Base-by-base conservation (phyloP, 345 rosid genomes). In the Angophora floribunda region DNA sequence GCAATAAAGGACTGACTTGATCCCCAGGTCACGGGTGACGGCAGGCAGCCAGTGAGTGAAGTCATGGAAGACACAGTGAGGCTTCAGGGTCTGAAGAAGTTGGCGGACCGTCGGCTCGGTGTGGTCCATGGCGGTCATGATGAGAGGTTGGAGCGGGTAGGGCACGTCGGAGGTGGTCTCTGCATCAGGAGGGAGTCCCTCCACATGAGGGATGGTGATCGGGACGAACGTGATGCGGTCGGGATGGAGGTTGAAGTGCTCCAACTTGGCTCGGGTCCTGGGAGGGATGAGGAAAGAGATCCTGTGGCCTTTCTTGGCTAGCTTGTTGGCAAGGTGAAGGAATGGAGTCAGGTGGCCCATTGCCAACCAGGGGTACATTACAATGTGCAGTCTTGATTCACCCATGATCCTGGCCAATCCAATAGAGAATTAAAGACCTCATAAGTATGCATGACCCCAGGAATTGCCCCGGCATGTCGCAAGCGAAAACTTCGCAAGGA, bases 321-420 rank as follows among this genome's bases (percentile, higher is more conserved):
- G 90, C 87, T 91, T 93, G 90, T 95, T 95, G 17, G 98, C 90
- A 51, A 96, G 93, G 86, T 93, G 95, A 28, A 95, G 87, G 89
- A 87, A 95, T 5, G 97, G 95, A 19, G 93, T 93, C 87, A 95
- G 91, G 61, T 93, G 97, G 41, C 98, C 96, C 57, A 89, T 85
- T 47, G 96, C 96, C 41, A 95, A 91, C 94, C 93, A 95, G 3
- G 96, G 98, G 67, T 93, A 93, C 96, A 94, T 93, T 22, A 92
- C 91, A 21, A 91, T 87, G 55, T 91, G 93, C 82, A 95, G 80
- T 55, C 50, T 59, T 32, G 61, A 52, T 32, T 85, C 87, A 52
- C n/a, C 63, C 87, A 52, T 85, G 28, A 52, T 57, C 63, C 57
- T 28, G 59, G 61, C 57, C 87, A 52, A 52, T 51, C 49, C 26